Base-by-base conservation (phyloP, 31 red algal species). In the Porphyra umbilicalis region DNA sequence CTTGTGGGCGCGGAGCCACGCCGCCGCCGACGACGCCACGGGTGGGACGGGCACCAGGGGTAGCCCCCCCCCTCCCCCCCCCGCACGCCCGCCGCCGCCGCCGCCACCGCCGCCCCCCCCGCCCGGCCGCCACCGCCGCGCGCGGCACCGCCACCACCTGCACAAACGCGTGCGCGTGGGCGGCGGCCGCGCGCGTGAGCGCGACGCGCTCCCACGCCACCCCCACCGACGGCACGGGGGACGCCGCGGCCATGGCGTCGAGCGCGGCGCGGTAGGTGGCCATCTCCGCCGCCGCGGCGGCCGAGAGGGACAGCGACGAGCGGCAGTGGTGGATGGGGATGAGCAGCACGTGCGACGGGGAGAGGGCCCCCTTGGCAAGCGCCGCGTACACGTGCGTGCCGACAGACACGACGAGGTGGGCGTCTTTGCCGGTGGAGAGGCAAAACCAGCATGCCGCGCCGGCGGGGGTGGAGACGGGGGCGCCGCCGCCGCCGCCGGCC, bases 361-460 rank as follows among this genome's bases (percentile, higher is more conserved):
- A 40, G 57, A 92, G 38, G 25, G 79, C 85, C 39, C 89, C 89
- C 79, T 92, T 92, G 39, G 89, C 89, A 8, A 87, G 38, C 67
- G 89, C 89, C 30, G 84, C 81, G 67, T 87, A 92, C 14, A 82
- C 68, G 46, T 92, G 33, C 20, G 76, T 34, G 32, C 89, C 89
- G 16, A 92, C 89, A 18, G 67, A 57, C 11, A 87, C 57, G 38
- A 92, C 86, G 34, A 92, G 79, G 80, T 92, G 89, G 16, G 80
- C 33, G 40, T 92, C 89, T 7, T 87, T 87, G 36, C 81, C 80
- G 81, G 78, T 92, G 13, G 85, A 38, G 25, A 92, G 86, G 84
- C 89, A 92, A 83, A 92, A 92, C 89, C 89, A 92, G 38, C 89
- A 92, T n/a, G 80, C 77, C 39, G 79, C 39, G 30, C 33, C n/a